phyloP scores from a whole-genome alignment of 345 rosid species.

The Luvunga scandens region DNA sequence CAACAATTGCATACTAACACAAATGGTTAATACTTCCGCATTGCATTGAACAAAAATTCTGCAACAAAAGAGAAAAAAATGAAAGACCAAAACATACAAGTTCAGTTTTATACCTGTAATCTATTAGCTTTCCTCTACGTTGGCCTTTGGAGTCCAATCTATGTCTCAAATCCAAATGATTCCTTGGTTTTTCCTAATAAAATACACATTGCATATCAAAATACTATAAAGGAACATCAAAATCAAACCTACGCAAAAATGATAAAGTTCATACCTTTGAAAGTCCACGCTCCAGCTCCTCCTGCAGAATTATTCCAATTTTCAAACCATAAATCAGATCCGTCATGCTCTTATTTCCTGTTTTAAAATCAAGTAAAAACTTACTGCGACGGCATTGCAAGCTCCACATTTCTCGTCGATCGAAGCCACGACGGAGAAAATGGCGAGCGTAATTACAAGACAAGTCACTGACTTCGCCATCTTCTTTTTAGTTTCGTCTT shows the following conservation, averaged over 20 bases:
- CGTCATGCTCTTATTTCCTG: not conserved
- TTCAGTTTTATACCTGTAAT: conserved; percentile 57
- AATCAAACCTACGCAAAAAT: not conserved
- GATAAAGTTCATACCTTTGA: conserved; percentile 52
- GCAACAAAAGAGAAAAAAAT: not conserved
- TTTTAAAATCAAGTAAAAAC: not conserved
- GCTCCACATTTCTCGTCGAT: conserved; percentile 83
- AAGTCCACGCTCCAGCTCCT: conserved; percentile 72
- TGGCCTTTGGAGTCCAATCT: conserved; percentile 87
- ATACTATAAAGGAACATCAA: not conserved
- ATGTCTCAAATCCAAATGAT: conserved; percentile 95
- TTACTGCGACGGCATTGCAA: conserved; percentile 88
- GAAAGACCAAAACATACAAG: not conserved
- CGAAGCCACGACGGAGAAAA: conserved; percentile 29
- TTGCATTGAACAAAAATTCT: not conserved
- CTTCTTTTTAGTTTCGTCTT: not conserved
- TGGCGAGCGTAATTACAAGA: conserved; percentile 30
- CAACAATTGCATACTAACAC: not conserved
- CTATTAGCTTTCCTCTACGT: conserved; percentile 86
- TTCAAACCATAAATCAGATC: conserved; percentile 8
- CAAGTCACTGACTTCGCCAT: conserved; percentile 31
- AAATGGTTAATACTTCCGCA: not conserved
- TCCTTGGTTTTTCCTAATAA: conserved; percentile 77
- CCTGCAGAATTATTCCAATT: conserved; percentile 46
- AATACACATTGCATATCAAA: not conserved